Conservation (phyloP, 495 filamentous ascomycete species). For the Lasiosphaeria miniovina region DNA sequence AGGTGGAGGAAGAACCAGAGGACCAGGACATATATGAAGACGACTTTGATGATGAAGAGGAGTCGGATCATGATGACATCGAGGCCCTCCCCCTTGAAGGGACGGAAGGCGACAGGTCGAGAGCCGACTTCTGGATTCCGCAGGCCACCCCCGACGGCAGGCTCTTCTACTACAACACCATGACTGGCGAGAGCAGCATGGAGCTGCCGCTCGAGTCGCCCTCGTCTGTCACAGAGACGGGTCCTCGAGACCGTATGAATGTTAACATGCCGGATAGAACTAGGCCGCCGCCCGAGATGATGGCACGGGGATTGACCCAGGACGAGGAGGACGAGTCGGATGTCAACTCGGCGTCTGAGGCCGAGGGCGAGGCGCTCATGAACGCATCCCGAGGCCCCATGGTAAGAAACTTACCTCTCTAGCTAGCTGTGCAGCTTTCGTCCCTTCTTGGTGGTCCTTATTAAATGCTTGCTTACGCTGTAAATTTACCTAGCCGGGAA, state of each 20-base stretch:
- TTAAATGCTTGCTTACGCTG: conserved; percentile 16
- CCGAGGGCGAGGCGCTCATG: conserved; percentile 60
- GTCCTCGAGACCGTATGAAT: conserved; percentile 82
- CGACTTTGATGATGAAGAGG: conserved; percentile 31
- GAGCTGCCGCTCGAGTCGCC: conserved; percentile 92
- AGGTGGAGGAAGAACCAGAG: conserved; percentile 68
- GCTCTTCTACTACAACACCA: conserved; percentile 96
- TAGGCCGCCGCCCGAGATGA: conserved; percentile 85
- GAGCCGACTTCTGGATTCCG: conserved; percentile 97
- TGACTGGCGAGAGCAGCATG: conserved; percentile 88
- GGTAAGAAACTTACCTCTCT: conserved; percentile 35
- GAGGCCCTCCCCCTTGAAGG: conserved; percentile 68
- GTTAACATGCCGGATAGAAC: conserved; percentile 87
- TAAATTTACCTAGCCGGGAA: conserved; percentile 42
- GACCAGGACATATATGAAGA: conserved; percentile 44
- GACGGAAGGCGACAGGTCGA: conserved; percentile 66
- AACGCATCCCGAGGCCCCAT: conserved; percentile 47
- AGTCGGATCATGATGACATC: conserved; percentile 44
- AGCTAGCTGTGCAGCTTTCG: neutral
- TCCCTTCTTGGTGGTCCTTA: neutral
- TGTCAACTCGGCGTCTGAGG: conserved; percentile 76
- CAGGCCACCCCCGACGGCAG: conserved; percentile 92
- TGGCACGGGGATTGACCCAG: conserved; percentile 77
- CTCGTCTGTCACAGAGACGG: conserved; percentile 72
- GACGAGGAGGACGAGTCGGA: conserved; percentile 84